A percentile compares a stretch with the other conserved stretches of the same genome.
Evolutionary conservation across 2,329 filamentous ascomycete genomes (phyloP).

Genomic region (Ustilaginoidea virens): DNA sequence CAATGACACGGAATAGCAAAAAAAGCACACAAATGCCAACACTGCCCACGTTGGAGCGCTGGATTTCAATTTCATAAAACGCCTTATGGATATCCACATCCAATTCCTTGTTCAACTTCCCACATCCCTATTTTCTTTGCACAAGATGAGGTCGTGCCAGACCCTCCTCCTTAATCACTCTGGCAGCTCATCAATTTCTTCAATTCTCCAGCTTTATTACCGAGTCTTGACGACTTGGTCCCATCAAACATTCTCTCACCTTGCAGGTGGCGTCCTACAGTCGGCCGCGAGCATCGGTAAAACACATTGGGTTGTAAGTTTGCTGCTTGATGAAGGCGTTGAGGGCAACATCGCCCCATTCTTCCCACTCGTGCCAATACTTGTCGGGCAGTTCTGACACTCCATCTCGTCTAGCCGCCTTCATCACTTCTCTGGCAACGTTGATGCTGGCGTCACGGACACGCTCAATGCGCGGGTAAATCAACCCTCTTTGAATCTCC

Average conservation of each 20-base stretch:
- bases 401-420: constrained; percentile 69
- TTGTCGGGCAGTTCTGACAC: constrained; percentile 55
- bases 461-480: constrained; percentile 83
- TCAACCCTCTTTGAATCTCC: constrained; percentile 67
- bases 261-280: constrained; percentile 10
- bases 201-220: no score
- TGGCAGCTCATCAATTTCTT: neutral
- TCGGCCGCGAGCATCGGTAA: constrained; percentile 19
- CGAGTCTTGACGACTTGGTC: no score
- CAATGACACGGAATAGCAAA: no score
- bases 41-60: no score
- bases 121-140: neutral
- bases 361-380: constrained; percentile 58
- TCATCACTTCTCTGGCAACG: constrained; percentile 86
- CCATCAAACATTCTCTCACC: no score
- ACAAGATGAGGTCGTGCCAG: no score
- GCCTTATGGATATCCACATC: neutral
- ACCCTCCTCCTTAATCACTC: no score
- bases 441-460: constrained; percentile 80
- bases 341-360: constrained; percentile 50
- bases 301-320: constrained; percentile 42
- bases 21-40: no score
- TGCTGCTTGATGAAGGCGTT: constrained; percentile 43
- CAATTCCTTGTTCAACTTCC: neutral
- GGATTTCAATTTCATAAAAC: no score